Evolutionary conservation across 148 eudicot genomes (phyloP).

Genomic region (Chenopodium formosanum): DNA sequence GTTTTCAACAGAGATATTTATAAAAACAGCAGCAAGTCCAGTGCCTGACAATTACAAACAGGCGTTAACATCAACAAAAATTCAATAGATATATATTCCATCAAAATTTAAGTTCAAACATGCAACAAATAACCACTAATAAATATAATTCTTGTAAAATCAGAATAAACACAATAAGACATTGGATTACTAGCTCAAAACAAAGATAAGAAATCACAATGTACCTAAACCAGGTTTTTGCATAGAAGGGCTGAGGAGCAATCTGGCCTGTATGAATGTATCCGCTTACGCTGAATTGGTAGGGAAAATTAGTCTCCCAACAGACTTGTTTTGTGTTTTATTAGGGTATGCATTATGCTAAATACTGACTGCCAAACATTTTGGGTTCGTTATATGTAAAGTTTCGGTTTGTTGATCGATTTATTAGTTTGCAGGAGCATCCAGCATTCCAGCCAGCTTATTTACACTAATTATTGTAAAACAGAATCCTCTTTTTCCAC

Average conservation of each 20-base stretch:
- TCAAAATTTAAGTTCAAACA: neutral
- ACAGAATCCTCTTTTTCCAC: too few relatives aligned
- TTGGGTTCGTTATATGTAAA: too few relatives aligned
- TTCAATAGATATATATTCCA: too few relatives aligned
- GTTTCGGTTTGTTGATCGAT: neutral
- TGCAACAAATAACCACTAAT: neutral
- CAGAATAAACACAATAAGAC: neutral
- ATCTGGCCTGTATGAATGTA: neutral
- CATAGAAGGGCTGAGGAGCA: neutral
- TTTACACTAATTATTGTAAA: too few relatives aligned
- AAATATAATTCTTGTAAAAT: neutral
- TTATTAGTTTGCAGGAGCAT: neutral
- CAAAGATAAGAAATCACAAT: neutral
- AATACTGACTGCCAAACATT: too few relatives aligned
- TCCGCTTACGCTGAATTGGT: neutral
- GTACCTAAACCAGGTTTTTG: neutral
- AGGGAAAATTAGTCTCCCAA: neutral
- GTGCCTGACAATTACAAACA: conserved; percentile 56
- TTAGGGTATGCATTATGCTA: neutral
- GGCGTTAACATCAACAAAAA: conserved; percentile 6
- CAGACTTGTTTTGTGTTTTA: neutral
- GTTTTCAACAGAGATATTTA: conserved; percentile 92
- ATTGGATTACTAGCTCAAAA: neutral
- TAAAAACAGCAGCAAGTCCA: conserved; percentile 93
- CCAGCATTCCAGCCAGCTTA: neutral